phyloP scores from a whole-genome alignment of 2,329 filamentous ascomycete genomes.

The Ascochyta rabiei region DNA sequence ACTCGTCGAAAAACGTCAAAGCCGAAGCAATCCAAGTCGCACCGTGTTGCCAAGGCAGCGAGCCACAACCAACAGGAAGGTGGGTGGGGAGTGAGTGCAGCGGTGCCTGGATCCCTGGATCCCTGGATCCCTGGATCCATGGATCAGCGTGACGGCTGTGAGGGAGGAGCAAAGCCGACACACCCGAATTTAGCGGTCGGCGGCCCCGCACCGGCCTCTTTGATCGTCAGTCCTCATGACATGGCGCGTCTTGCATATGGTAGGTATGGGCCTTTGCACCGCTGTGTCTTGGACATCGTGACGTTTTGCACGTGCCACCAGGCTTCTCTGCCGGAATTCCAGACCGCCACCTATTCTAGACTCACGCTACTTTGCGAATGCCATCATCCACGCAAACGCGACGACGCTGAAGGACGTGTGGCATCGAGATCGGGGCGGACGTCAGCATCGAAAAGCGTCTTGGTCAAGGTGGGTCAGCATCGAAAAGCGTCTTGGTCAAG shows the following conservation, averaged over 20 bases:
- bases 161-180: constrained; percentile 24
- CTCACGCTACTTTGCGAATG: constrained; percentile 20
- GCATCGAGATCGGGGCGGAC: neutral
- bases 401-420: constrained; percentile 8
- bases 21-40: constrained; percentile 12
- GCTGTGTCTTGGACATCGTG: constrained; percentile 29
- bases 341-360: constrained; percentile 18
- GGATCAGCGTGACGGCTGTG: constrained; percentile 16
- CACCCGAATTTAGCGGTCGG: constrained; percentile 26
- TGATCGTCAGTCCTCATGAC: constrained; percentile 39
- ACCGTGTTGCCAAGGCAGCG: constrained; percentile 12
- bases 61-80: constrained; percentile 29
- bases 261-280: constrained; percentile 24
- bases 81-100: constrained; percentile 18
- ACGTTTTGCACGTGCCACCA: constrained; percentile 27
- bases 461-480: constrained; percentile 4
- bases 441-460: neutral
- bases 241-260: constrained; percentile 24
- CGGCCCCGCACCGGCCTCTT: constrained; percentile 29
- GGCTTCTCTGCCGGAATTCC: constrained; percentile 27
- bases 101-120: constrained; percentile 20
- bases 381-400: constrained; percentile 24
- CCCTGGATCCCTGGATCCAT: constrained; percentile 18
- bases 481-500: too few relatives aligned
- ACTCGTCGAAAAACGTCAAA: neutral